phyloP scores from a whole-genome alignment of 306 rosid genomes.

The Phaseolus lunatus region DNA sequence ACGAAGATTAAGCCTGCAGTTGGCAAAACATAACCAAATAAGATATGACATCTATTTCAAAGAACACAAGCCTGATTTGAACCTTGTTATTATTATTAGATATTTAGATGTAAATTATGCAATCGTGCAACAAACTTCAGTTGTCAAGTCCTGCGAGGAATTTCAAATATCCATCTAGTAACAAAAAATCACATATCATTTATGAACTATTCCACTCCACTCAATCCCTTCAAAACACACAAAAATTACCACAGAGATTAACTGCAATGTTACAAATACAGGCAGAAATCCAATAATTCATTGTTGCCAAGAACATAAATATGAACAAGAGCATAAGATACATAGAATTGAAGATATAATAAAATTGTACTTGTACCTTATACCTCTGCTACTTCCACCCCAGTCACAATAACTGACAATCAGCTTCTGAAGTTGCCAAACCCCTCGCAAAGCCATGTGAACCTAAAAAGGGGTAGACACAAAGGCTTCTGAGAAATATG shows the following conservation, averaged over 20 bases:
- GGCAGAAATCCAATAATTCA: too few species aligned
- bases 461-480: neutral
- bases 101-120: neutral
- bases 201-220: neutral
- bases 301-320: neutral
- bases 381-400: constrained; percentile 96
- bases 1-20: constrained; percentile 3
- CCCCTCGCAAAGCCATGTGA: constrained; percentile 84
- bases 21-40: neutral
- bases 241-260: neutral
- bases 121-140: neutral
- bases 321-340: neutral
- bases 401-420: constrained; percentile 78
- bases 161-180: neutral
- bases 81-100: neutral
- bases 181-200: neutral
- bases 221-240: constrained; percentile 12
- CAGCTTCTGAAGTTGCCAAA: constrained; percentile 83
- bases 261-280: neutral
- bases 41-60: neutral
- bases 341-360: neutral
- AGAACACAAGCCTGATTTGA: constrained; percentile 1
- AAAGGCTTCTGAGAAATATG: neutral
- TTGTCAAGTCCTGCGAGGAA: neutral
- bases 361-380: constrained; percentile 61